A percentile compares a stretch with the other conserved stretches of the same genome.
Conservation (phyloP, 306 rosid genomes). For the Lotus japonicus region DNA sequence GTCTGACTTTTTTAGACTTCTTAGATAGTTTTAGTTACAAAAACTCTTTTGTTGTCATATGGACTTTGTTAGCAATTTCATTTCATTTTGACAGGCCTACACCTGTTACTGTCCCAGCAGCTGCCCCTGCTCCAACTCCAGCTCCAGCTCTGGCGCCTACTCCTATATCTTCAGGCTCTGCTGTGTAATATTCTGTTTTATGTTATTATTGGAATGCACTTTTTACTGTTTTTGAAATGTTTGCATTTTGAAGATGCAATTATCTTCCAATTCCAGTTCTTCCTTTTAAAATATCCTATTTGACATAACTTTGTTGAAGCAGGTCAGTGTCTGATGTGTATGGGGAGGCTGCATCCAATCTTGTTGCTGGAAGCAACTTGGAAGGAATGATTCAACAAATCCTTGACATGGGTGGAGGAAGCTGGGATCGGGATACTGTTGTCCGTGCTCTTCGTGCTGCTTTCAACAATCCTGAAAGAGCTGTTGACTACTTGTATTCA, state of each 20-base stretch:
- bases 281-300: background rate
- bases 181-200: constrained; percentile 26
- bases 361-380: constrained; percentile 67
- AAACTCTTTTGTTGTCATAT: no score
- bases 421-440: constrained; percentile 80
- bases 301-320: constrained; percentile 22
- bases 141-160: background rate
- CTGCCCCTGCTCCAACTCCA: background rate
- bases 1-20: no score
- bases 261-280: background rate
- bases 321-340: constrained; percentile 49
- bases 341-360: constrained; percentile 71
- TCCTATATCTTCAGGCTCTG: constrained; percentile 20
- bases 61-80: background rate
- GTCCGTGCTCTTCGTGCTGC: constrained; percentile 84
- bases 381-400: constrained; percentile 64
- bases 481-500: constrained; percentile 71
- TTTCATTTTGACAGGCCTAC: constrained; percentile 36
- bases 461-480: constrained; percentile 84
- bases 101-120: background rate
- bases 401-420: constrained; percentile 79
- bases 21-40: no score
- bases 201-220: background rate
- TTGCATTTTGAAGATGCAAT: background rate
- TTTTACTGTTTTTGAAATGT: background rate